Evolutionary conservation across 2,329 filamentous ascomycete species (phyloP).

Genomic region (Colletotrichum cuscutae): DNA sequence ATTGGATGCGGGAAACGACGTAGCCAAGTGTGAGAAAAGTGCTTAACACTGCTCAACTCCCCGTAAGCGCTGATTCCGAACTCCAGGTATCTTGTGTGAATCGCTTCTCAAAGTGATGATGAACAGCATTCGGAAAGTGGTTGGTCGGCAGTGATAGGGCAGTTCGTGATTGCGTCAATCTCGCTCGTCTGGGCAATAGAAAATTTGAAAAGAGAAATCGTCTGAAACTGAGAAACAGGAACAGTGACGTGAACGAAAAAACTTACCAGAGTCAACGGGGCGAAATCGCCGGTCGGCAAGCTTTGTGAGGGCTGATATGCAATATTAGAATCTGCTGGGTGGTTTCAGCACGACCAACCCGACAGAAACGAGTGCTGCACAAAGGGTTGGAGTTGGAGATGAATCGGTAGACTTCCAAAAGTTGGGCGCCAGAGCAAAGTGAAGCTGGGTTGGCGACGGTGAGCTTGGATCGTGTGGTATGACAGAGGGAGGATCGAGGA

Average conservation of each 20-base stretch:
- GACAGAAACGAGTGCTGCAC: neutral
- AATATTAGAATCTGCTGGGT: slow-evolving; percentile 45
- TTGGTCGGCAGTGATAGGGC: neutral
- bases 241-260: neutral
- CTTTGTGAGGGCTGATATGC: slow-evolving; percentile 49
- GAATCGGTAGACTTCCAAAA: slow-evolving; percentile 27
- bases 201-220: neutral
- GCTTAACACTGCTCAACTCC: neutral
- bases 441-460: slow-evolving; percentile 3
- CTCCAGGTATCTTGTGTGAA: neutral
- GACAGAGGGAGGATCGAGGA: neutral
- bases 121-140: neutral
- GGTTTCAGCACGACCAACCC: neutral
- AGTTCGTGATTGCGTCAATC: neutral
- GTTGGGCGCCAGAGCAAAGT: slow-evolving; percentile 11
- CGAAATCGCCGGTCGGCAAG: slow-evolving; percentile 19
- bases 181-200: neutral
- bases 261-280: slow-evolving; percentile 8
- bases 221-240: neutral
- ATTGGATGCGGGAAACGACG: neutral
- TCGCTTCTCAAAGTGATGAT: neutral
- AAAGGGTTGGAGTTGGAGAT: neutral
- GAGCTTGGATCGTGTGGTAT: neutral
- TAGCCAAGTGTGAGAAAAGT: neutral
- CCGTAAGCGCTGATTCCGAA: neutral